These are phyloP conservation scores for Calocybe gangraenosa DNA, from an alignment of 768 basidiomycete genomes.

Conservation along the genomic window DNA sequence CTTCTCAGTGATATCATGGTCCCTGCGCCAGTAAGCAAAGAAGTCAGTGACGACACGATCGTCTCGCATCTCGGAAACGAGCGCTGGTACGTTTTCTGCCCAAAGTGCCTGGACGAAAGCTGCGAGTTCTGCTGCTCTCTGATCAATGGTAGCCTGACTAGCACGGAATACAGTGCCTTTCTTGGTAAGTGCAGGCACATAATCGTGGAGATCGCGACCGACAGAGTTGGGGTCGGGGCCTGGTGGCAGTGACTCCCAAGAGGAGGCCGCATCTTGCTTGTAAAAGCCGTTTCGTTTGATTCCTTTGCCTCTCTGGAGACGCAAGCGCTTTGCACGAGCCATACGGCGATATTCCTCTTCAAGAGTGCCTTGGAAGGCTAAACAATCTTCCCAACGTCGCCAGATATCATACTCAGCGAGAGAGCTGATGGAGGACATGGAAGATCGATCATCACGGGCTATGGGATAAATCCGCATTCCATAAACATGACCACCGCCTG, in stretches of 20 bases:
- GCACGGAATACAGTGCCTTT: slow-evolving; percentile 71
- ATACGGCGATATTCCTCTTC: slow-evolving; percentile 61
- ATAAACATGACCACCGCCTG: slow-evolving; percentile 53
- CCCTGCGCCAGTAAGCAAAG: slow-evolving; percentile 75
- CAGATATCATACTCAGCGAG: slow-evolving; percentile 65
- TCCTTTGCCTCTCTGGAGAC: slow-evolving; percentile 69
- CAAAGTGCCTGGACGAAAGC: slow-evolving; percentile 59
- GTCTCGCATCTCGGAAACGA: slow-evolving; percentile 62
- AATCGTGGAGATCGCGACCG: slow-evolving; percentile 61
- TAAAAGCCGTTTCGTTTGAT: slow-evolving; percentile 71
- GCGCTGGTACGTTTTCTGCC: slow-evolving; percentile 54
- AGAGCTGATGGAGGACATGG: slow-evolving; percentile 32
- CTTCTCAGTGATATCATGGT: slow-evolving; percentile 55
- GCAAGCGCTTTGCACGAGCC: slow-evolving; percentile 63
- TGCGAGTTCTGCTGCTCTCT: slow-evolving; percentile 57
- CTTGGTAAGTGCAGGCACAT: slow-evolving; percentile 65
- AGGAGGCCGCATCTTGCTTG: slow-evolving; percentile 69
- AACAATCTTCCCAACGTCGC: slow-evolving; percentile 80
- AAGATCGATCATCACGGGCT: slow-evolving; percentile 30
- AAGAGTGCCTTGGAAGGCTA: slow-evolving; percentile 68
- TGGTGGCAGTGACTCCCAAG: slow-evolving; percentile 81
- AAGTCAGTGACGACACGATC: slow-evolving; percentile 64
- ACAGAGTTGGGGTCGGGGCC: slow-evolving; percentile 77
- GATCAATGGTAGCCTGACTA: slow-evolving; percentile 60
- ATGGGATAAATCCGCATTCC: slow-evolving; percentile 59